Evolutionary conservation across 1,284 basidiomycete species (phyloP), one percentile per base, ranked within the genome.

Genomic region (Tranzscheliella williamsii): DNA sequence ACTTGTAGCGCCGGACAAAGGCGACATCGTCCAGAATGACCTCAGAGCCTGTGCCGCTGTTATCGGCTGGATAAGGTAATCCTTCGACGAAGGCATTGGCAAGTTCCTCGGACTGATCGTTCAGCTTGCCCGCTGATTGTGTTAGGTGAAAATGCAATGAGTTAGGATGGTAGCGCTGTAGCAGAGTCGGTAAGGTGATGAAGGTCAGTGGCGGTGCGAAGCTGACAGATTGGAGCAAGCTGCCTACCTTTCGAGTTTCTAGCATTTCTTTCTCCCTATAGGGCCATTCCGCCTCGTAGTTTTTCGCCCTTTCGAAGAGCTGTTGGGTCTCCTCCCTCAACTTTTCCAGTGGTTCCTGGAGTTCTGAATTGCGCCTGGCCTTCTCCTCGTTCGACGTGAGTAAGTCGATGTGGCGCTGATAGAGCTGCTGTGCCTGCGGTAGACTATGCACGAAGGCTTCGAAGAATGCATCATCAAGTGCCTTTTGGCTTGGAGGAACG

Each of bases 1-100:
- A 50, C 33, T 70, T 66, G 41, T 72, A 72, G 21, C 63, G 41
- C 23, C 61, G 36, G 4, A 70, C 67, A 40, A 72, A 72, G 21
- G 42, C 32, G 13, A 40, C 40, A 13, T 68, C 68, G 24, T 58
- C 60, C 36, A 57, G 20, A 17, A 52, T 1, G 0, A 3, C 55
- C 30, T 54, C 48, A 15, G 39, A 44, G 1, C 39, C 44, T 5
- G 54, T 49, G 4, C 49, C 53, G 13, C 30, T 41, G 24, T 50
- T 51, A 18, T 60, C 64, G 16, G 36, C 42, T 9, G 61, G 48
- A 22, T 69, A 54, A 1, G 68, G 39, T 5, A 73, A 26, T 2
- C 64, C 67, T 39, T 76, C 71, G 21, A 75, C 70, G 43, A 58
- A 76, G 13, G 71, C 69, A 30, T 67, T 72, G 13, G 73, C 74